Percentiles rank a stretch among this genome's conserved stretches.
Evolutionary conservation across 2,329 filamentous ascomycete species (phyloP).

Genomic region (Aspergillus phoenicis): DNA sequence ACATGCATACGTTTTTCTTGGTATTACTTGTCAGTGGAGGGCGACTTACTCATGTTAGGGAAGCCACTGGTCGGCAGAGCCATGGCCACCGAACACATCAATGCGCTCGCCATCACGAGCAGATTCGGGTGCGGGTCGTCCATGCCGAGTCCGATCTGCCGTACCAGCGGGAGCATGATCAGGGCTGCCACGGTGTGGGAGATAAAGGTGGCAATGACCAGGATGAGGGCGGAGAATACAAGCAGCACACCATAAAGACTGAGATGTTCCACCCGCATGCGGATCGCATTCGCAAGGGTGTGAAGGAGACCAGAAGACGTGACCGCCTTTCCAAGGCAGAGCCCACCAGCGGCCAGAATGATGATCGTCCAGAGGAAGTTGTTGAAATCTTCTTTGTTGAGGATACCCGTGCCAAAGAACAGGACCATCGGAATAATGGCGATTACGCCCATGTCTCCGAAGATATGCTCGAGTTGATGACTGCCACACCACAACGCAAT

Average conservation of each 20-base stretch:
- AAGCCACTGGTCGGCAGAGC: conserved; percentile 93
- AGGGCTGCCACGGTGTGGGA: conserved; percentile 94
- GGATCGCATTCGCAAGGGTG: conserved; percentile 80
- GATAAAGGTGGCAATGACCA: conserved; percentile 96
- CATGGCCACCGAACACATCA: conserved; percentile 99
- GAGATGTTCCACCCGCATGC: conserved; percentile 70
- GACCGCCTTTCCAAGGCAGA: conserved; percentile 91
- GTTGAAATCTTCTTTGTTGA: conserved; percentile 99
- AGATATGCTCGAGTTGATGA: conserved; percentile 81
- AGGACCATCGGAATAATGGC: conserved; percentile 93
- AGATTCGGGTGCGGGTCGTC: conserved; percentile 88
- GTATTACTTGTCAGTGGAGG: background rate
- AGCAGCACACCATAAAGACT: conserved; percentile 83
- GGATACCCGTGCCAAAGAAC: conserved; percentile 93
- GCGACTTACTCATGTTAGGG: conserved; percentile 92
- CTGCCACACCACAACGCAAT: conserved; percentile 91
- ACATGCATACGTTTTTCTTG: background rate
- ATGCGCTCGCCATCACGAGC: conserved; percentile 87
- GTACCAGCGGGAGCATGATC: conserved; percentile 89
- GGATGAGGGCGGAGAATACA: conserved; percentile 79
- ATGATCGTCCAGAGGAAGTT: conserved; percentile 99
- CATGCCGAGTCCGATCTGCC: conserved; percentile 82
- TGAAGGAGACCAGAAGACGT: conserved; percentile 89
- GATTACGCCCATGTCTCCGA: conserved; percentile 98
- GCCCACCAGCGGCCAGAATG: conserved; percentile 89